Conservation (phyloP, 1,284 basidiomycete genomes). For the Leccinum solheimii region DNA sequence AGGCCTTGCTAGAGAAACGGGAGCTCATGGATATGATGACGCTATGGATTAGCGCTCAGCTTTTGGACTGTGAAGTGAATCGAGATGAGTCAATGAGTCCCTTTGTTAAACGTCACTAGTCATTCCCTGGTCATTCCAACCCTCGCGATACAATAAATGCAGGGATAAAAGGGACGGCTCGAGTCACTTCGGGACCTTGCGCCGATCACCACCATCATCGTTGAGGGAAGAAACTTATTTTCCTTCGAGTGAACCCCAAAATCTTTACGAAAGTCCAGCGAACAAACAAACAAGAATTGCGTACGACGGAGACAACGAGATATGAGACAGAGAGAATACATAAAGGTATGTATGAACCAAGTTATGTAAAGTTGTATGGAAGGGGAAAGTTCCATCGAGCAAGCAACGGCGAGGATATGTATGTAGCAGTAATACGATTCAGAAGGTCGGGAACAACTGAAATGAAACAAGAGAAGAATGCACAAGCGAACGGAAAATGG, state of each 20-base stretch:
- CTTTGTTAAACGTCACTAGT: too few species aligned
- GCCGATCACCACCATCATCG: neutral
- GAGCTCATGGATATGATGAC: too few species aligned
- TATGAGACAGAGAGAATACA: neutral
- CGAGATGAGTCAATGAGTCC: too few species aligned
- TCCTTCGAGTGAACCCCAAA: neutral
- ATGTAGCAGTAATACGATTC: conserved; percentile 1
- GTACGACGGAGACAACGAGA: neutral
- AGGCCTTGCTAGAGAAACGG: neutral
- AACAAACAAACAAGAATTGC: neutral
- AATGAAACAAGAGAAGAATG: neutral
- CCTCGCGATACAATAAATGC: too few species aligned
- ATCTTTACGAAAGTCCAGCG: neutral
- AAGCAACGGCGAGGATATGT: neutral
- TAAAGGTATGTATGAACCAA: neutral
- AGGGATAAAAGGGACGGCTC: too few species aligned
- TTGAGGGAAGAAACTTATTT: neutral
- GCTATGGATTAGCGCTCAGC: too few species aligned
- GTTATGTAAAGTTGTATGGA: neutral
- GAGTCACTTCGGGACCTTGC: too few species aligned
- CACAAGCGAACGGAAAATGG: neutral
- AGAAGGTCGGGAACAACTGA: neutral
- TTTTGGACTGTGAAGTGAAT: neutral
- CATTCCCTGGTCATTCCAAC: too few species aligned
- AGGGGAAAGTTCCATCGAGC: neutral